A percentile compares a stretch with the other conserved stretches of the same genome.
Conservation (phyloP, 2,329 filamentous ascomycete species). For the Penicillium thymicola region DNA sequence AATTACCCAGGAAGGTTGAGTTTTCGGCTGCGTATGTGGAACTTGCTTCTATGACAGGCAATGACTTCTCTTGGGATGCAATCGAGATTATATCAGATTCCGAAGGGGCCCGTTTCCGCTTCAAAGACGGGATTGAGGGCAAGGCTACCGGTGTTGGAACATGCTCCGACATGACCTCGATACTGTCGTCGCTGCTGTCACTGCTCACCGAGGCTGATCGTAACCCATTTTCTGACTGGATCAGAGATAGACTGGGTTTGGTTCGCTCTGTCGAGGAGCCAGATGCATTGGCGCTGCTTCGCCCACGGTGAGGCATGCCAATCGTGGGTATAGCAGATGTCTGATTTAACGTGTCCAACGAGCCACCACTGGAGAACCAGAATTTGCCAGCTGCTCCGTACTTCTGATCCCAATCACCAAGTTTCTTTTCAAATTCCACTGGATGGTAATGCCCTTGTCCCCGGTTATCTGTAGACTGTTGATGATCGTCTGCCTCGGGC, state of each 20-base stretch:
- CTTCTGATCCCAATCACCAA: constrained; percentile 51
- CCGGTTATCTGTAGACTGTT: constrained; percentile 8
- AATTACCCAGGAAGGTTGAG: constrained; percentile 36
- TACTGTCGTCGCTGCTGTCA: constrained; percentile 28
- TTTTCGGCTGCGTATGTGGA: constrained; percentile 28
- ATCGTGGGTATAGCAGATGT: constrained; percentile 37
- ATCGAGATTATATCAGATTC: constrained; percentile 29
- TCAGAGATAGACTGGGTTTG: constrained; percentile 7
- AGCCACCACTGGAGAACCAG: constrained; percentile 30
- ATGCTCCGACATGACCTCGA: constrained; percentile 24
- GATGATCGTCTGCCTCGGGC: constrained; percentile 2
- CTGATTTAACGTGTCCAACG: constrained; percentile 3
- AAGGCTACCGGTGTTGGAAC: constrained; percentile 18
- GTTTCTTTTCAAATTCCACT: constrained; percentile 49
- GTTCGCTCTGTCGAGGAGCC: constrained; percentile 4
- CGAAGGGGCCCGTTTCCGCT: constrained; percentile 37
- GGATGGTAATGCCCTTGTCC: constrained; percentile 50
- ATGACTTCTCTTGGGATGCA: constrained; percentile 30
- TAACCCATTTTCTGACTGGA: constrained; percentile 6
- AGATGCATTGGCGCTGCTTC: constrained; percentile 3
- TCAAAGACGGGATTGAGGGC: constrained; percentile 23
- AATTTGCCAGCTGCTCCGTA: constrained; percentile 51
- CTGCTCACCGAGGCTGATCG: constrained; percentile 28
- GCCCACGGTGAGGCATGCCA: constrained; percentile 32
- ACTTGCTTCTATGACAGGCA: constrained; percentile 18